A percentile compares a stretch with the other conserved stretches of the same genome.
phyloP scores from a whole-genome alignment of 805 yeast genomes.

The Kregervanrija pseudodelftensis region DNA sequence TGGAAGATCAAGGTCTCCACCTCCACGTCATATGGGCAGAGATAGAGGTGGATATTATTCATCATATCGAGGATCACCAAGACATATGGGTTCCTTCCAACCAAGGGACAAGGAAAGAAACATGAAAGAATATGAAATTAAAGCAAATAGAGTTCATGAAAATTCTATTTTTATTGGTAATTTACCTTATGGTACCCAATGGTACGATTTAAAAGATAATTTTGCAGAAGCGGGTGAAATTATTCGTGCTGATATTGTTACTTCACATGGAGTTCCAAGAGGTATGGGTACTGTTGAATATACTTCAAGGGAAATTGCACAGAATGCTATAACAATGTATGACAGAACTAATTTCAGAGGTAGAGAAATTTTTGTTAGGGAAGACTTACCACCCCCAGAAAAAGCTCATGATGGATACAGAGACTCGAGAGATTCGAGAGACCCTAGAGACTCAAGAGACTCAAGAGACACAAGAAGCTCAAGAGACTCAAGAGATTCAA shows the following conservation, averaged over 20 bases:
- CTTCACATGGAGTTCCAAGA: conserved; percentile 70
- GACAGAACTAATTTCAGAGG: conserved; percentile 62
- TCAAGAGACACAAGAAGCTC: conserved; percentile 7
- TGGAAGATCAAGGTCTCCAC: conserved; percentile 27
- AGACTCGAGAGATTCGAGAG: conserved; percentile 14
- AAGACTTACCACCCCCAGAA: conserved; percentile 79
- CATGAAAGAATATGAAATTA: conserved; percentile 30
- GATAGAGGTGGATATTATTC: conserved; percentile 8
- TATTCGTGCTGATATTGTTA: conserved; percentile 76
- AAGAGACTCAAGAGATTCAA: conserved; percentile 2
- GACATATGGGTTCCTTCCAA: conserved; percentile 3
- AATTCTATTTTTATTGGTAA: conserved; percentile 71
- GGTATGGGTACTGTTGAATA: conserved; percentile 93
- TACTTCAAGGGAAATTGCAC: conserved; percentile 54
- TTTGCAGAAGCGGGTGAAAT: conserved; percentile 60
- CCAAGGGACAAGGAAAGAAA: conserved; percentile 18
- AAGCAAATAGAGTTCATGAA: conserved; percentile 50
- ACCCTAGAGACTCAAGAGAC: conserved; percentile 13
- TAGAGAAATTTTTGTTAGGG: conserved; percentile 82
- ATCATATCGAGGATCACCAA: conserved; percentile 11
- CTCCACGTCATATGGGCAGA: conserved; percentile 21
- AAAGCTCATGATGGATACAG: conserved; percentile 25
- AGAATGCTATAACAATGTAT: conserved; percentile 59
- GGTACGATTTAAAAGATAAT: conserved; percentile 51
- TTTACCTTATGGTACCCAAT: conserved; percentile 56